phyloP scores from a whole-genome alignment of 2,329 filamentous ascomycete genomes.

The Botrytis cinerea region DNA sequence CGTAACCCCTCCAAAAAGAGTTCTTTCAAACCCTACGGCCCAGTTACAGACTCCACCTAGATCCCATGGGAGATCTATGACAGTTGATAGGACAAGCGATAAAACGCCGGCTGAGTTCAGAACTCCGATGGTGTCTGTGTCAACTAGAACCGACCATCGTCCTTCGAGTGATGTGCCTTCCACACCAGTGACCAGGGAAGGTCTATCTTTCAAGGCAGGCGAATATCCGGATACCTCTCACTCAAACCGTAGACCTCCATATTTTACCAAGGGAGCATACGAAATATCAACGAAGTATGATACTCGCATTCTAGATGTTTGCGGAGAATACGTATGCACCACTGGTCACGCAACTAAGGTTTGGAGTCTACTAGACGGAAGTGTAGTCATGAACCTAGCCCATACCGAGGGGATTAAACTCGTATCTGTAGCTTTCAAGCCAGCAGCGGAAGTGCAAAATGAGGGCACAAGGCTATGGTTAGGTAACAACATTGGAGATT shows the following conservation, averaged over 20 bases:
- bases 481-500: constrained; percentile 82
- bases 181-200: constrained; percentile 28
- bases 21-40: constrained; percentile 50
- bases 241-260: constrained; percentile 80
- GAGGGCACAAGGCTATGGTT: constrained; percentile 87
- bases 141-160: constrained; percentile 26
- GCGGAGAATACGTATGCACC: constrained; percentile 83
- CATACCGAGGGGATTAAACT: constrained; percentile 86
- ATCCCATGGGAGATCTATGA: constrained; percentile 52
- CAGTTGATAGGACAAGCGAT: constrained; percentile 50
- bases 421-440: constrained; percentile 82
- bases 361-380: constrained; percentile 83
- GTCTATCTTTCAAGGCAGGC: constrained; percentile 27
- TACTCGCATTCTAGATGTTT: constrained; percentile 81
- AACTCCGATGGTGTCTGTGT: constrained; percentile 35
- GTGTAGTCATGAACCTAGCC: constrained; percentile 75
- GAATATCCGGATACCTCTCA: constrained; percentile 83
- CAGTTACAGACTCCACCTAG: constrained; percentile 48
- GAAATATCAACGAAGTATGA: constrained; percentile 87
- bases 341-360: constrained; percentile 84
- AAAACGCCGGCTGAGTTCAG: constrained; percentile 46
- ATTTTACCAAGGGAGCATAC: constrained; percentile 67
- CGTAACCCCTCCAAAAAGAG: constrained; percentile 46
- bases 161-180: constrained; percentile 27
- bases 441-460: constrained; percentile 71